A percentile compares a stretch with the other conserved stretches of the same genome.
phyloP scores from a whole-genome alignment of 2,329 filamentous ascomycete species.

The Fusarium sp. region DNA sequence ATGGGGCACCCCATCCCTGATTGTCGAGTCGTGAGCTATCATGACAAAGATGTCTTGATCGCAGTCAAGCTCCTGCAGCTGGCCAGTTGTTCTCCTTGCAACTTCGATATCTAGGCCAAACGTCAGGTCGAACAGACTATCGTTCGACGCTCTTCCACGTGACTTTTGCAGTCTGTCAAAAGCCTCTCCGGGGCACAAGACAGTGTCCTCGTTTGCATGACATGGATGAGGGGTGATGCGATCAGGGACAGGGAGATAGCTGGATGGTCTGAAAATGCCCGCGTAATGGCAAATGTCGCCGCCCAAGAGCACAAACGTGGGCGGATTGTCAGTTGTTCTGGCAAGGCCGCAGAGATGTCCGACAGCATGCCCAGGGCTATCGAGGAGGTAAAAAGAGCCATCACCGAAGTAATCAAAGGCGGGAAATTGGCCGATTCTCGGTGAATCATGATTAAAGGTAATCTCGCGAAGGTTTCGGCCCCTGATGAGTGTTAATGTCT shows the following conservation, averaged over 20 bases:
- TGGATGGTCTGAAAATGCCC: constrained; percentile 52
- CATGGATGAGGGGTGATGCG: constrained; percentile 40
- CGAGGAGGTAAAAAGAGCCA: constrained; percentile 55
- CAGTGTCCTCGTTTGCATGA: neutral
- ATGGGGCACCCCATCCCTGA: constrained; percentile 37
- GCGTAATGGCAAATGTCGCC: constrained; percentile 57
- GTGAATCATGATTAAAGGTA: constrained; percentile 34
- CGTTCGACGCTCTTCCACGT: constrained; percentile 26
- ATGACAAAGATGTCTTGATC: constrained; percentile 35
- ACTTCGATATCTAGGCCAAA: constrained; percentile 34
- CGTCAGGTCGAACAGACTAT: constrained; percentile 33
- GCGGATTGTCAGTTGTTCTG: constrained; percentile 46
- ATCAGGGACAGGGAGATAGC: constrained; percentile 48
- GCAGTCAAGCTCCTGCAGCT: constrained; percentile 36
- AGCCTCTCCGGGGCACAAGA: constrained; percentile 32
- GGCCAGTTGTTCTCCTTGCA: constrained; percentile 19
- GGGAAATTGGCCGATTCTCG: constrained; percentile 51
- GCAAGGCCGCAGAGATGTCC: constrained; percentile 57
- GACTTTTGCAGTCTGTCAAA: constrained; percentile 30
- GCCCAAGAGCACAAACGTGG: constrained; percentile 56
- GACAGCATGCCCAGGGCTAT: constrained; percentile 54
- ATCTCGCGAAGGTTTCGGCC: constrained; percentile 45
- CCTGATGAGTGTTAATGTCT: constrained; percentile 9
- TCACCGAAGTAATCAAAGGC: constrained; percentile 57
- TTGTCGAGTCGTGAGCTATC: constrained; percentile 35